Conservation (phyloP, 73 alveolate genomes). For the Stentor roeselii region DNA sequence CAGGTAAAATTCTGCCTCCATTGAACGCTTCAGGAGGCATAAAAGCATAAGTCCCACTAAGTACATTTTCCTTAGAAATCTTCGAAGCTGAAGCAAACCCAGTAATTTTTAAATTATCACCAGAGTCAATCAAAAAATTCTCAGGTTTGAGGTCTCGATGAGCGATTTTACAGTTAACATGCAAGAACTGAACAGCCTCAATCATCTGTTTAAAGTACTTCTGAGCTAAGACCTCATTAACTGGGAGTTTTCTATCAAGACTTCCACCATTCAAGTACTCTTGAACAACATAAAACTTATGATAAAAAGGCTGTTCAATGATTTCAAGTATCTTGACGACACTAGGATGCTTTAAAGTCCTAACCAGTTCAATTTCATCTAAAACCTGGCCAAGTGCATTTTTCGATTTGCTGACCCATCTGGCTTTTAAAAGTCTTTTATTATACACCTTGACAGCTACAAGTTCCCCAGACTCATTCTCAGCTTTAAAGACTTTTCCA, state of each 20-base stretch:
- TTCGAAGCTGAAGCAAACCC: neutral
- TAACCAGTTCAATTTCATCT: neutral
- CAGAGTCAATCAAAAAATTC: slow-evolving; percentile 67
- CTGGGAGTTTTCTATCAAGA: neutral
- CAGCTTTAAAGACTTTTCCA: slow-evolving; percentile 3
- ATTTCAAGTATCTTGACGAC: neutral
- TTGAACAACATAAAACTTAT: neutral
- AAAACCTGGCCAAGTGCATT: neutral
- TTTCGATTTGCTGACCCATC: slow-evolving; percentile 5
- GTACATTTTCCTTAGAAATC: neutral
- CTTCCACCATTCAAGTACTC: neutral
- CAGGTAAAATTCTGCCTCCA: neutral
- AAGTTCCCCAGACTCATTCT: neutral
- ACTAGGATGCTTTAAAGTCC: neutral
- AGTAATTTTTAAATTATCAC: slow-evolving; percentile 47
- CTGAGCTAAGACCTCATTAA: neutral
- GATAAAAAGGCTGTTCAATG: neutral
- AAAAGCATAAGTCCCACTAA: slow-evolving; percentile 13
- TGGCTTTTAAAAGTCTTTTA: neutral
- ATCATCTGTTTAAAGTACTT: neutral
- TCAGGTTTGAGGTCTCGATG: slow-evolving; percentile 78
- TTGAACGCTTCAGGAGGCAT: slow-evolving; percentile 7
- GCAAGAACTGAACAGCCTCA: slow-evolving; percentile 34
- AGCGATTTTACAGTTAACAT: slow-evolving; percentile 33
- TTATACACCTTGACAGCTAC: slow-evolving; percentile 16